Conservation (phyloP, 2,329 filamentous ascomycete genomes). For the Laburnicola sp. region DNA sequence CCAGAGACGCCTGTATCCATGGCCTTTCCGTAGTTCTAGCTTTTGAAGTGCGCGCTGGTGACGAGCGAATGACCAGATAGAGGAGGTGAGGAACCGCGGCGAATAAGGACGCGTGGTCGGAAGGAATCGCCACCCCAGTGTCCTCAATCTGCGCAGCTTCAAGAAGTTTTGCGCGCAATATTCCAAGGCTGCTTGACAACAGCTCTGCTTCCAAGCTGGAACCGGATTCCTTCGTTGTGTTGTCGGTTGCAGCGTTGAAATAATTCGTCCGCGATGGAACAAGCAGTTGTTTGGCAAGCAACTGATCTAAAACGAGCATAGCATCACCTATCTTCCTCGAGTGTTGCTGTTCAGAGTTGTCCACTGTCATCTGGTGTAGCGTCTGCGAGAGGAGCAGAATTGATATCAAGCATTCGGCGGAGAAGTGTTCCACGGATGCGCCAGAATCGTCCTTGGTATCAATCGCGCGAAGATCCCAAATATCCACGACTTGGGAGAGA, state of each 20-base stretch:
- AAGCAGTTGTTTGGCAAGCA: conserved; percentile 50
- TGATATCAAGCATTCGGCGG: conserved; percentile 43
- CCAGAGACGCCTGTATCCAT: conserved; percentile 50
- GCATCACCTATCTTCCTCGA: conserved; percentile 12
- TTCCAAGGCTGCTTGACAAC: conserved; percentile 28
- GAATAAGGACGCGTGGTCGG: conserved; percentile 27
- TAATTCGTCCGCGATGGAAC: conserved; percentile 46
- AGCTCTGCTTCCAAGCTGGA: conserved; percentile 14
- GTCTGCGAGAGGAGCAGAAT: conserved; percentile 30
- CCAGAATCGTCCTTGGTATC: conserved; percentile 32
- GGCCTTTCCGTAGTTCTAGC: conserved; percentile 46
- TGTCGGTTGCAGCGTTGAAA: conserved; percentile 25
- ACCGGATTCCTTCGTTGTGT: neutral
- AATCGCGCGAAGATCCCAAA: conserved; percentile 41
- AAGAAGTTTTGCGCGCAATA: conserved; percentile 35
- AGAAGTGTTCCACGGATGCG: conserved; percentile 42
- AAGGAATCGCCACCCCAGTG: conserved; percentile 25
- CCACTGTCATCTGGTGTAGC: conserved; percentile 11
- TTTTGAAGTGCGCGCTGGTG: conserved; percentile 46
- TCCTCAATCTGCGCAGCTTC: conserved; percentile 39
- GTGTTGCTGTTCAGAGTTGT: neutral
- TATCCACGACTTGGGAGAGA: conserved; percentile 28
- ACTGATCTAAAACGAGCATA: conserved; percentile 34
- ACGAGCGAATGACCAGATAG: conserved; percentile 47
- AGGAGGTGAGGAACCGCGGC: conserved; percentile 41